A percentile compares a stretch with the other conserved stretches of the same genome.
Conservation (phyloP, 2,329 filamentous ascomycete genomes). For the Cryphonectria parasitica region DNA sequence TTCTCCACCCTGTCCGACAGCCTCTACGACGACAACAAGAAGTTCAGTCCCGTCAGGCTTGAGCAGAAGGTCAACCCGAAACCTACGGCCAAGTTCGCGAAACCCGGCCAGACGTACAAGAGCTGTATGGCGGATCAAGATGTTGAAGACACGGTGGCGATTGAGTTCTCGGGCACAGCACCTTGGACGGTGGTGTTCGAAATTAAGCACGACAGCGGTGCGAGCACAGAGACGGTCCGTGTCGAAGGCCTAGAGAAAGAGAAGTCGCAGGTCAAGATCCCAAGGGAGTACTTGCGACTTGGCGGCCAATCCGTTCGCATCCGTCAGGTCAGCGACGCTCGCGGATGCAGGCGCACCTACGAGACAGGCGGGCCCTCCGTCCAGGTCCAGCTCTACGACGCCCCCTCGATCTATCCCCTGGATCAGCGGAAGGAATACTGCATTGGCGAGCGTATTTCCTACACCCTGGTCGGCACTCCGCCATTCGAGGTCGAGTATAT, state of each 20-base stretch:
- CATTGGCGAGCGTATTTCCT: slow-evolving; percentile 91
- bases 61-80: slow-evolving; percentile 84
- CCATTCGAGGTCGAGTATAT: slow-evolving; percentile 94
- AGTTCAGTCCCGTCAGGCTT: slow-evolving; percentile 69
- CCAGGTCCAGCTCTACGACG: slow-evolving; percentile 89
- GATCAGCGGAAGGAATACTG: slow-evolving; percentile 89
- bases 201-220: slow-evolving; percentile 86
- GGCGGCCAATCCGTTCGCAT: slow-evolving; percentile 91
- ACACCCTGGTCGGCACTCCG: slow-evolving; percentile 85
- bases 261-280: slow-evolving; percentile 79
- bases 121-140: slow-evolving; percentile 87
- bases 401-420: slow-evolving; percentile 85
- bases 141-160: slow-evolving; percentile 84
- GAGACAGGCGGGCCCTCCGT: slow-evolving; percentile 75
- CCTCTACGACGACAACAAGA: slow-evolving; percentile 76
- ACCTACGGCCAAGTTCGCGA: slow-evolving; percentile 79
- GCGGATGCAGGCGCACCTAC: slow-evolving; percentile 81
- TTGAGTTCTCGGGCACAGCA: slow-evolving; percentile 78
- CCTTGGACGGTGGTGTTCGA: slow-evolving; percentile 92
- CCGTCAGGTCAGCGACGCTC: slow-evolving; percentile 83
- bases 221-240: slow-evolving; percentile 77
- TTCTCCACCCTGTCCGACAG: slow-evolving; percentile 83
- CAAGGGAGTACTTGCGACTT: slow-evolving; percentile 80
- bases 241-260: slow-evolving; percentile 79
- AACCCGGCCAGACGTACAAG: slow-evolving; percentile 91